Evolutionary conservation across 352 stramenopile species (phyloP), one percentile per base, ranked within the genome.

Genomic region (Globisporangium okanoganense): DNA sequence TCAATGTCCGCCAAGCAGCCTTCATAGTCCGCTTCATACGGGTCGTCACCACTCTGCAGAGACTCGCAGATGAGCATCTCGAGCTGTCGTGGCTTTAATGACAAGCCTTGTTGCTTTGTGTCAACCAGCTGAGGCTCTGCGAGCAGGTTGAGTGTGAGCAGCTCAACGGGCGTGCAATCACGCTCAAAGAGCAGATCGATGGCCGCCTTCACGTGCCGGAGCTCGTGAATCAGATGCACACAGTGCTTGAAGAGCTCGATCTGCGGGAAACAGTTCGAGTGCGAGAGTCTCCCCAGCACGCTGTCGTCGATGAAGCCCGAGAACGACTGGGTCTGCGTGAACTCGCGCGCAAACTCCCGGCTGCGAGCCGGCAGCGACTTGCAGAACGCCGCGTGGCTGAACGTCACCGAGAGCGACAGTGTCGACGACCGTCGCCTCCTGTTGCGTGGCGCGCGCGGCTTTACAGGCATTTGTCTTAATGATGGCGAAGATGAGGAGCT

Each of bases 231-330:
- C 14, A 90, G 62, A 45, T 90, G 74, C 20, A 87, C 63, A 36
- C 78, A 90, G 41, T 88, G 75, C 48, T 80, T 72, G 41, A 90
- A 90, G 25, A 90, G 70, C 49, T 83, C 76, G 31, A 85, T 25
- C 43, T 73, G 72, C 6, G 58, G 64, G 60, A 71, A 74, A 45
- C 65, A 63, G 43, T 61, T 41, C 16, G 67, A 62, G 61, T 78
- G 68, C 48, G 63, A 74, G 18, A 72, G 56, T 2, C 61, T 64
- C 6, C 51, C 79, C 25, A 88, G 72, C 14, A 87, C 75, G 43
- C 71, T 82, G 57, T 86, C 81, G 31, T 87, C 85, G 29, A 88
- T 62, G 33, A 90, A 88, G 43, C 75, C 70, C 9, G 72, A 65
- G 54, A 90, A 90, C 36, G 65, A 78, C 62, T 90, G 78, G 2